These are phyloP conservation scores for Raddia guianensis DNA, from an alignment of 176 grass and related monocot genomes.

Conservation along the genomic window DNA sequence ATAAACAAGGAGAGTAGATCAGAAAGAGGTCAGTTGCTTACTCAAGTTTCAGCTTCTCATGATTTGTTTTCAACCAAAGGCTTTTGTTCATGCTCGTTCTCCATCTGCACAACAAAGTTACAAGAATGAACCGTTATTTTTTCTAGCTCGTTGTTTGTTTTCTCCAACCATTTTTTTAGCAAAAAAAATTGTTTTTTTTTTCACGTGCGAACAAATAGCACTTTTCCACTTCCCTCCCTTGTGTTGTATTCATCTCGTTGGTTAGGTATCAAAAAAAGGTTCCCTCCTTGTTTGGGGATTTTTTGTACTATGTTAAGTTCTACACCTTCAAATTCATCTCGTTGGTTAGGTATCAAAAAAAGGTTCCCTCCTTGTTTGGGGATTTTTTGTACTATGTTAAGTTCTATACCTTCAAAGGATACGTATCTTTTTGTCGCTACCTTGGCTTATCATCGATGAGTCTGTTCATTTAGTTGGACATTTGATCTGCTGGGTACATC, in stretches of 20 bases:
- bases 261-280: no score
- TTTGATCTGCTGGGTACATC: neutral
- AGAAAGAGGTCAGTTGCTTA: constrained; percentile 15
- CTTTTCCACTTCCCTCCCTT: neutral
- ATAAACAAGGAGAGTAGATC: neutral
- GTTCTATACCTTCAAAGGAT: no score
- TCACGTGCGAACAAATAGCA: neutral
- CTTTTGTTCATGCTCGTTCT: neutral
- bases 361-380: no score
- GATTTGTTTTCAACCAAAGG: neutral
- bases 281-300: no score
- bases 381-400: no score
- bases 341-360: neutral
- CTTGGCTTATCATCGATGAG: neutral
- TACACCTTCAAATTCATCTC: neutral
- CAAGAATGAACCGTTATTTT: neutral
- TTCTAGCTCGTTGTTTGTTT: neutral
- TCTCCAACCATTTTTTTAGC: neutral
- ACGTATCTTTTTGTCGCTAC: neutral
- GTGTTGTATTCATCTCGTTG: neutral
- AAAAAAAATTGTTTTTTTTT: neutral
- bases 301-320: no score
- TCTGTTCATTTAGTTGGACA: neutral
- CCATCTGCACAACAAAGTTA: neutral
- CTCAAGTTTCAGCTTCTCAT: neutral